Evolutionary conservation across 78 protist genomes (phyloP).

Genomic region (Dictyostelium capitatum): DNA sequence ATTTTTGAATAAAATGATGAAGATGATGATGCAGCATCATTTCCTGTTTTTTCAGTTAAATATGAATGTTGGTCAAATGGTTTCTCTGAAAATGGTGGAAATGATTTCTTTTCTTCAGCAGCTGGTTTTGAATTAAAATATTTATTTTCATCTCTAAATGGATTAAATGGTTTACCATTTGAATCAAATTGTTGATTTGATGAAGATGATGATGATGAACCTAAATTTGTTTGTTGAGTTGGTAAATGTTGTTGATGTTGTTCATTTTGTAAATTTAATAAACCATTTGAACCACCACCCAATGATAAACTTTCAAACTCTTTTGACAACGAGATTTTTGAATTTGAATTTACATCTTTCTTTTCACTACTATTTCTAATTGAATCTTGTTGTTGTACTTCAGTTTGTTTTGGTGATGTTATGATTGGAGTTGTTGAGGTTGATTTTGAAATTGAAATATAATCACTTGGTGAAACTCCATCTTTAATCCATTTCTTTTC

Average conservation of each 20-base stretch:
- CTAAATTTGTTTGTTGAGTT: neutral
- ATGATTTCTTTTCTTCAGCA: neutral
- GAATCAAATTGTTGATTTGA: neutral
- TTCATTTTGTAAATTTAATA: neutral
- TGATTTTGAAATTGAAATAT: neutral
- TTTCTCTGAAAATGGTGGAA: constrained; percentile 57
- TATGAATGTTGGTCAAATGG: constrained; percentile 64
- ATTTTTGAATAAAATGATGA: constrained; percentile 45
- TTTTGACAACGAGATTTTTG: constrained; percentile 28
- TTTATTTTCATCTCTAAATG: constrained; percentile 50
- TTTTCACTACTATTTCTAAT: constrained; percentile 31
- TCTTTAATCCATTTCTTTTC: constrained; percentile 70
- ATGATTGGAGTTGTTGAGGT: constrained; percentile 1
- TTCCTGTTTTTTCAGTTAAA: constrained; percentile 20
- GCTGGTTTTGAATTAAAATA: constrained; percentile 37
- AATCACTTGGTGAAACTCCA: neutral
- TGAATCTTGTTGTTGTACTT: too few relatives aligned
- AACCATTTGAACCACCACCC: neutral
- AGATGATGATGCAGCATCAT: neutral
- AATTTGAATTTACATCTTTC: neutral
- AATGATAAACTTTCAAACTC: constrained; percentile 50
- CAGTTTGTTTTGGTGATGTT: neutral
- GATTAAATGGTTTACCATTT: constrained; percentile 54
- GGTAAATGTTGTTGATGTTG: neutral
- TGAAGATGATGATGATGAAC: neutral